A percentile compares a stretch with the other conserved stretches of the same genome.
Conservation (phyloP, 805 yeast species). For the Candida endomychidarum region DNA sequence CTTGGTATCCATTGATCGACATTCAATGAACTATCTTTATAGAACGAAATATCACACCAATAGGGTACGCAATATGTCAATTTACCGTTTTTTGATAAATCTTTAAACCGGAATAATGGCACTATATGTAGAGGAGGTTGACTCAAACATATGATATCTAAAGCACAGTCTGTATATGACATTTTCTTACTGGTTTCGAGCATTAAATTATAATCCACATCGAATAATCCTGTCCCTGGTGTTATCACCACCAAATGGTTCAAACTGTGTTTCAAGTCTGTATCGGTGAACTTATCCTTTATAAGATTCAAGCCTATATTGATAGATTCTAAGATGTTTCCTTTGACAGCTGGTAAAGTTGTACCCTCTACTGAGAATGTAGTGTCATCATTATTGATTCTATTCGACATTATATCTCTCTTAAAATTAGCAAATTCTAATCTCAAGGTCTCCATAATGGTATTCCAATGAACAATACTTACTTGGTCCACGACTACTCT, state of each 20-base stretch:
- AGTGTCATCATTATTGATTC: conserved; percentile 13
- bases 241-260: conserved; percentile 84
- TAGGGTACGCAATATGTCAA: conserved; percentile 81
- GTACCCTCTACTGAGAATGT: conserved; percentile 49
- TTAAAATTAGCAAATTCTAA: conserved; percentile 82
- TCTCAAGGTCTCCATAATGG: conserved; percentile 84
- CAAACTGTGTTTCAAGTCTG: conserved; percentile 87
- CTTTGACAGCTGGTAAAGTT: conserved; percentile 83
- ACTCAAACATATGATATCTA: conserved; percentile 85
- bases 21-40: conserved; percentile 56
- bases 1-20: conserved; percentile 82
- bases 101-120: conserved; percentile 75
- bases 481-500: conserved; percentile 96
- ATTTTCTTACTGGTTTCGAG: conserved; percentile 73
- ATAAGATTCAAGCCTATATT: conserved; percentile 78
- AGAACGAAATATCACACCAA: conserved; percentile 94
- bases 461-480: conserved; percentile 83
- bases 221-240: conserved; percentile 92
- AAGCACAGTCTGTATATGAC: conserved; percentile 75
- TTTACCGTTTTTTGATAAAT: conserved; percentile 35
- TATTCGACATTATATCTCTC: conserved; percentile 62
- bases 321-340: conserved; percentile 84
- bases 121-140: conserved; percentile 91
- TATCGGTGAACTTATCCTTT: conserved; percentile 74
- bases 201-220: conserved; percentile 79